Conservation (phyloP, 495 filamentous ascomycete species). For the Penicillium subrubescens region DNA sequence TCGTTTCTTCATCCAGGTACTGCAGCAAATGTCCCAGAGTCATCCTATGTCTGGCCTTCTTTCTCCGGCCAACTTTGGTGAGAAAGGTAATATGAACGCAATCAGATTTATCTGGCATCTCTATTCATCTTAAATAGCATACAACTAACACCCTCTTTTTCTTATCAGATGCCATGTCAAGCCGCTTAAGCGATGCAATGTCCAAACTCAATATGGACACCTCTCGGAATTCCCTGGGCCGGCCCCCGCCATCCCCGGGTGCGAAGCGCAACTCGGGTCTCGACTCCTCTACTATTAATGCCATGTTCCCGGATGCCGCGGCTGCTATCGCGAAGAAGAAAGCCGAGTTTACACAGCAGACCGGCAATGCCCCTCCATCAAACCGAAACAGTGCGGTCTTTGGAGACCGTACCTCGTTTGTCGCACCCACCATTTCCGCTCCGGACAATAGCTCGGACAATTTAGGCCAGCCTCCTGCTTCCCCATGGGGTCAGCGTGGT, state of each 20-base stretch:
- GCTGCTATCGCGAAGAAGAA: slow-evolving; percentile 97
- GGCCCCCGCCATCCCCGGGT: slow-evolving; percentile 74
- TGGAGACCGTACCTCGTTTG: slow-evolving; percentile 77
- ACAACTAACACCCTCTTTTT: slow-evolving; percentile 14
- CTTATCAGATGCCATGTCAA: slow-evolving; percentile 88
- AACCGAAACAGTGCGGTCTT: slow-evolving; percentile 90
- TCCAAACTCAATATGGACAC: slow-evolving; percentile 84
- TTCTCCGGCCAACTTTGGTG: slow-evolving; percentile 90
- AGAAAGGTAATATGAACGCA: slow-evolving; percentile 70
- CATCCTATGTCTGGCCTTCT: slow-evolving; percentile 97
- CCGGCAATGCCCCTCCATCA: slow-evolving; percentile 84
- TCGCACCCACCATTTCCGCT: slow-evolving; percentile 75
- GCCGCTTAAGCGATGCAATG: slow-evolving; percentile 96
- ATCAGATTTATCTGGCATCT: neutral
- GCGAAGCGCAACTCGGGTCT: slow-evolving; percentile 90
- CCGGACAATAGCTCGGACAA: slow-evolving; percentile 58
- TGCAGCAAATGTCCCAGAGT: slow-evolving; percentile 97
- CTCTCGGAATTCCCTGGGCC: slow-evolving; percentile 81
- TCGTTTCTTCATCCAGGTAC: slow-evolving; percentile 96
- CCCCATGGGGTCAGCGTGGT: slow-evolving; percentile 72
- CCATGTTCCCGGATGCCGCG: slow-evolving; percentile 98
- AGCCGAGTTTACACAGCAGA: slow-evolving; percentile 93
- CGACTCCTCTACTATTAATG: slow-evolving; percentile 91
- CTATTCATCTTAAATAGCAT: neutral
- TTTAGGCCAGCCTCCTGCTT: slow-evolving; percentile 62